phyloP scores from a whole-genome alignment of 257 asterid genomes.

The Echites panduratus region DNA sequence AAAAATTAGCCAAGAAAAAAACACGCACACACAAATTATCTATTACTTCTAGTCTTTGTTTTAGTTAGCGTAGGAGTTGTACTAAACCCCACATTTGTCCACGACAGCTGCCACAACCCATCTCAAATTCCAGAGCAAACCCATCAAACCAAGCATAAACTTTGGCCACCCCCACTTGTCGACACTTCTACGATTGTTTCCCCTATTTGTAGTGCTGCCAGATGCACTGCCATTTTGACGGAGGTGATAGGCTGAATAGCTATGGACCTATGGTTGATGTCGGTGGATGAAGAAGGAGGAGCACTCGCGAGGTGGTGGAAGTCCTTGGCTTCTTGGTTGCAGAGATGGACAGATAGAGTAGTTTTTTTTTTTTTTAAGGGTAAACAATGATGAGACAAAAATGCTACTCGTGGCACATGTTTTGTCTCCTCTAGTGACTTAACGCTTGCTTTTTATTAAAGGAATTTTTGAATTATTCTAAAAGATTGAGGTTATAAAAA shows the following conservation, averaged over 20 bases:
- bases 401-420: no score
- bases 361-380: no score
- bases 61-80: no score
- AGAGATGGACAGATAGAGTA: not conserved
- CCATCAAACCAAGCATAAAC: constrained; percentile 50
- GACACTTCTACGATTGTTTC: no score
- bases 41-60: not conserved
- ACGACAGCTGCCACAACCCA: constrained; percentile 63
- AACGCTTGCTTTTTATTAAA: no score
- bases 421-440: no score
- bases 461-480: no score
- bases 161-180: constrained; percentile 37
- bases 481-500: no score
- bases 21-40: constrained; percentile 14
- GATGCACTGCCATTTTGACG: constrained; percentile 19
- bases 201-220: constrained; percentile 27
- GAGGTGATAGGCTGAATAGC: constrained; percentile 19
- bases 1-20: not conserved
- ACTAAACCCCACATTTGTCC: constrained; percentile 1
- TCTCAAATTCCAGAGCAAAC: constrained; percentile 49
- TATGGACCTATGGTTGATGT: constrained; percentile 17
- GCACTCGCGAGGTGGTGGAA: constrained; percentile 45
- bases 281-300: constrained; percentile 57
- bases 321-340: constrained; percentile 20
- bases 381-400: no score